Percentiles rank a stretch among this genome's conserved stretches.
phyloP scores from a whole-genome alignment of 306 rosid species.

The Trifolium repens region DNA sequence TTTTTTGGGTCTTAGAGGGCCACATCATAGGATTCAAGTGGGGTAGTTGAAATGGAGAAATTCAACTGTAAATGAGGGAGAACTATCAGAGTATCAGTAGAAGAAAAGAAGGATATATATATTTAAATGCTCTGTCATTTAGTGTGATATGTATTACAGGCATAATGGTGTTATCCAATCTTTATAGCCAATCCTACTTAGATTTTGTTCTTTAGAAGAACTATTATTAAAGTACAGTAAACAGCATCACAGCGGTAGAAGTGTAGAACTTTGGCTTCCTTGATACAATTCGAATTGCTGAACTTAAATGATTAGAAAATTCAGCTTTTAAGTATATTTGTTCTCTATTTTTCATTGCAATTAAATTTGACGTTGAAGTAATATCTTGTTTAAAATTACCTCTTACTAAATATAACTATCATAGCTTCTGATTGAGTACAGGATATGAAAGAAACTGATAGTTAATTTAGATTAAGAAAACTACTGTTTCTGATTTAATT shows the following conservation, averaged over 20 bases:
- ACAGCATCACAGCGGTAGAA: neutral
- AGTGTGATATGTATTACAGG: neutral
- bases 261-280: neutral
- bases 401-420: neutral
- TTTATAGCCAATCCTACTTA: neutral
- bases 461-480: neutral
- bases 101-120: neutral
- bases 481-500: constrained; percentile 12
- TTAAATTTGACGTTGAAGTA: neutral
- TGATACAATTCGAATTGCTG: neutral
- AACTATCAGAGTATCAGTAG: no score
- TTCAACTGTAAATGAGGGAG: neutral
- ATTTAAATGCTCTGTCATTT: neutral
- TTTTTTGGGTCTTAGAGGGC: neutral
- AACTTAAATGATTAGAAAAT: neutral
- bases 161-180: neutral
- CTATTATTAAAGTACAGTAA: neutral
- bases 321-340: neutral
- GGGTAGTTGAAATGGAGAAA: neutral
- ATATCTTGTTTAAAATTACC: constrained; percentile 3
- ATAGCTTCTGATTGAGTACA: neutral
- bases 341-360: constrained; percentile 4
- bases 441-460: constrained; percentile 11
- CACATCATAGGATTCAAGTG: neutral
- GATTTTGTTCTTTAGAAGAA: neutral